phyloP scores from a whole-genome alignment of 139 green algal species.

The Haematococcus lacustris region DNA sequence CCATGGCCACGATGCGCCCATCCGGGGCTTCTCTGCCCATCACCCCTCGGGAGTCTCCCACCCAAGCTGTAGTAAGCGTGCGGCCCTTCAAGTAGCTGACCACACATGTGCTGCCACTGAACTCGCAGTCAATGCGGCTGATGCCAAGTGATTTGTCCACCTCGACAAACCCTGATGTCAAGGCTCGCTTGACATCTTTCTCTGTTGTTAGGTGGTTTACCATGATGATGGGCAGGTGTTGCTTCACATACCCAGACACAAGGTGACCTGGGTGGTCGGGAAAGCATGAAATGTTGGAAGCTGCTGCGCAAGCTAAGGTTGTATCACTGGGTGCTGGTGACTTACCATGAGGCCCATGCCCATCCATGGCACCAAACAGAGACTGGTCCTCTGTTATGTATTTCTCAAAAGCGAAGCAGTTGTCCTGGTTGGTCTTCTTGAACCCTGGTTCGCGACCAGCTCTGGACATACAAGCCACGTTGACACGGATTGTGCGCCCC shows the following conservation, averaged over 20 bases:
- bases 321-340: no score
- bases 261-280: constrained; percentile 72
- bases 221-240: constrained; percentile 66
- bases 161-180: constrained; percentile 53
- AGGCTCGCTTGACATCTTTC: constrained; percentile 31
- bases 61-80: constrained; percentile 46
- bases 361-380: constrained; percentile 77
- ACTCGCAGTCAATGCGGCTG: constrained; percentile 63
- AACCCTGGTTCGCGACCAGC: constrained; percentile 68
- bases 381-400: constrained; percentile 68
- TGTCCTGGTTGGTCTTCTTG: constrained; percentile 88
- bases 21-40: constrained; percentile 29
- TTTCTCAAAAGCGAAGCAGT: constrained; percentile 77
- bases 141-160: constrained; percentile 48
- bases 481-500: constrained; percentile 23
- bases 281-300: no score
- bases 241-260: constrained; percentile 68
- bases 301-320: no score
- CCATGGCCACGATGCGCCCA: constrained; percentile 38
- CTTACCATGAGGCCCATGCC: constrained; percentile 76
- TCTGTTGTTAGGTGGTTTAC: constrained; percentile 55
- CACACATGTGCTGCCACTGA: constrained; percentile 80
- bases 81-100: constrained; percentile 52
- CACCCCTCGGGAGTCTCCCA: constrained; percentile 75
- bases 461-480: constrained; percentile 67